These are phyloP conservation scores for Drosera capensis DNA, from an alignment of 148 eudicot species.

Conservation along the genomic window DNA sequence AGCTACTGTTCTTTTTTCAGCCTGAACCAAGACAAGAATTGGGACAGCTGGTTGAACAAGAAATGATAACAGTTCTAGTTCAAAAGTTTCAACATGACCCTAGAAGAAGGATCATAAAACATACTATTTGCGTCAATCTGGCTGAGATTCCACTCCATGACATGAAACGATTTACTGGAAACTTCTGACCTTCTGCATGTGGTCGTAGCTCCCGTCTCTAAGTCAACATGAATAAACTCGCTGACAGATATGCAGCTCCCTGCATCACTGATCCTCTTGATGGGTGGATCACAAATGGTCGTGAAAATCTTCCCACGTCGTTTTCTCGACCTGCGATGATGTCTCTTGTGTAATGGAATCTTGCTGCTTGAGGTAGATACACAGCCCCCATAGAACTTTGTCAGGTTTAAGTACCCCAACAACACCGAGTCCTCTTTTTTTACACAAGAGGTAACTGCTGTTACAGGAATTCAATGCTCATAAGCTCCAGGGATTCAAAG, in stretches of 20 bases:
- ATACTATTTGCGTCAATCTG: conserved; percentile 38
- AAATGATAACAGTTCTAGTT: background rate
- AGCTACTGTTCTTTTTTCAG: too few relatives aligned
- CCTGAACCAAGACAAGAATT: too few relatives aligned
- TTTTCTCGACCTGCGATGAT: conserved; percentile 23
- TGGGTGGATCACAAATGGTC: conserved; percentile 25
- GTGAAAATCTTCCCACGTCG: conserved; percentile 29
- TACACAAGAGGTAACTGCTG: background rate
- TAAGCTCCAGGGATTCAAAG: background rate
- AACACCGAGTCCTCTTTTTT: background rate
- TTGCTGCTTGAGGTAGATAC: background rate
- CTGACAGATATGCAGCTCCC: conserved; percentile 20
- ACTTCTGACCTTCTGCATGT: conserved; percentile 35
- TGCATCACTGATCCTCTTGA: conserved; percentile 25
- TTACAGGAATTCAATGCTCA: background rate
- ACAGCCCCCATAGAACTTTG: background rate
- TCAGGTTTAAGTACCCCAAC: background rate
- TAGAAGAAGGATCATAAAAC: background rate
- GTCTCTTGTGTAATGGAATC: conserved; percentile 11
- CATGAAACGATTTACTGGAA: conserved; percentile 27
- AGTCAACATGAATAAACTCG: conserved; percentile 29
- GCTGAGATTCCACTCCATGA: conserved; percentile 26
- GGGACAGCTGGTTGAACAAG: background rate
- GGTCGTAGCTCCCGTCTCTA: conserved; percentile 24
- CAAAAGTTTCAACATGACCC: too few relatives aligned